These are phyloP conservation scores for Bisporella sp. DNA, from an alignment of 2,329 filamentous ascomycete species.

Conservation along the genomic window DNA sequence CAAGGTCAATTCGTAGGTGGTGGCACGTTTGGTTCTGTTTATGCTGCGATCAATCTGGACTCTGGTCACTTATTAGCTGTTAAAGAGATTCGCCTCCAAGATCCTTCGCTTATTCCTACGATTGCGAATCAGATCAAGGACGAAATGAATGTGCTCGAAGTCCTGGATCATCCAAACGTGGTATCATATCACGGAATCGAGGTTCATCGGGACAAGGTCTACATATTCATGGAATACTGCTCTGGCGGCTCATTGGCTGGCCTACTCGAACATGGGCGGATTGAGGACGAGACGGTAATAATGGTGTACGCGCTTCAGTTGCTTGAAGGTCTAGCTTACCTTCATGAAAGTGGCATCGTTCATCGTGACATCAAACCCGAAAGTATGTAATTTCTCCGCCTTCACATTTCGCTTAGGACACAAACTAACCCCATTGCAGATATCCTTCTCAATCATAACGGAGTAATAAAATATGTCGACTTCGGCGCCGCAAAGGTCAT, in stretches of 20 bases:
- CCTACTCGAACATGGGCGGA: conserved; percentile 87
- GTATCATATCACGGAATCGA: conserved; percentile 98
- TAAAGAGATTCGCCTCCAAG: conserved; percentile 95
- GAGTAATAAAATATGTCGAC: conserved; percentile 98
- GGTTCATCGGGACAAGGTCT: conserved; percentile 97
- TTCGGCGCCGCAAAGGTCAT: conserved; percentile 98
- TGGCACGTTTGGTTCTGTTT: conserved; percentile 95
- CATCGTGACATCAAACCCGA: conserved; percentile 98
- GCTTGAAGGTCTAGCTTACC: conserved; percentile 85
- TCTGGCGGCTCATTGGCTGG: conserved; percentile 87
- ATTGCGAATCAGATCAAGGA: conserved; percentile 92
- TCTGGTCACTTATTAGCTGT: conserved; percentile 96
- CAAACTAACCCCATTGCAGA: conserved; percentile 42
- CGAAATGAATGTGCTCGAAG: conserved; percentile 93
- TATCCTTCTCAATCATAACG: conserved; percentile 92
- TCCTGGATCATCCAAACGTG: conserved; percentile 94
- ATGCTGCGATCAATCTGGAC: conserved; percentile 94
- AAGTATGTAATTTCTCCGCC: conserved; percentile 52
- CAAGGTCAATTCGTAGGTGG: conserved; percentile 98
- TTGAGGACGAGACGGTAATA: conserved; percentile 95
- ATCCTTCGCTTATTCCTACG: conserved; percentile 90
- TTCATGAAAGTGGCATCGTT: conserved; percentile 86
- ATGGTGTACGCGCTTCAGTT: conserved; percentile 95
- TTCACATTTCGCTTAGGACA: background rate
- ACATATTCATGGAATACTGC: conserved; percentile 99